phyloP scores from a whole-genome alignment of 2,329 filamentous ascomycete genomes.

The Lachnellula cervina region DNA sequence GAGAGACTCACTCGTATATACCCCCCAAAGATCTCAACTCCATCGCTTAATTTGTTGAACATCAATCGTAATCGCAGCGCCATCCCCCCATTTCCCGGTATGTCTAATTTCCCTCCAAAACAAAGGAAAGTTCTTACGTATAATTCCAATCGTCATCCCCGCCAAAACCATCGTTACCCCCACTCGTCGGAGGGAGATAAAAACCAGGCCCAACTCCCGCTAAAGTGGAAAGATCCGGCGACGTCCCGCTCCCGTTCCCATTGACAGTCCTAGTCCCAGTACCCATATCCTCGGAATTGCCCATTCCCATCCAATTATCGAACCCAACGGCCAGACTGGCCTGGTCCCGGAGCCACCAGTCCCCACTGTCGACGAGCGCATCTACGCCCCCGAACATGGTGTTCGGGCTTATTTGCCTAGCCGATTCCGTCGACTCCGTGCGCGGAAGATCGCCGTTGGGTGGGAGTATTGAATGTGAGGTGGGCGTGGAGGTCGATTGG shows the following conservation, averaged over 20 bases:
- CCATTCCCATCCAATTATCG: constrained; percentile 50
- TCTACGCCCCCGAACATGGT: constrained; percentile 56
- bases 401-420: constrained; percentile 38
- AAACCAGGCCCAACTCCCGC: neutral
- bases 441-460: constrained; percentile 13
- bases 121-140: neutral
- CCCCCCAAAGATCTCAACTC: neutral
- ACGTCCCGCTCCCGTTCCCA: neutral
- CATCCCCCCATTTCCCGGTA: neutral
- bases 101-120: neutral
- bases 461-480: constrained; percentile 7
- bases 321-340: constrained; percentile 55
- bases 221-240: constrained; percentile 1
- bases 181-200: neutral
- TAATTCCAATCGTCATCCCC: constrained; percentile 9
- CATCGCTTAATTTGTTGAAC: neutral
- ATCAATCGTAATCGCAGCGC: neutral
- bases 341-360: constrained; percentile 62
- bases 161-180: neutral
- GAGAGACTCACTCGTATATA: too few relatives aligned
- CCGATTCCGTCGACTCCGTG: constrained; percentile 11
- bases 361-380: constrained; percentile 57
- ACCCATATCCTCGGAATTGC: constrained; percentile 2
- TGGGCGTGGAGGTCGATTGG: constrained; percentile 5
- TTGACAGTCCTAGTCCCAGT: neutral